Base-by-base conservation (phyloP, 2,329 filamentous ascomycete genomes). In the Aspergillus novofumigatus region DNA sequence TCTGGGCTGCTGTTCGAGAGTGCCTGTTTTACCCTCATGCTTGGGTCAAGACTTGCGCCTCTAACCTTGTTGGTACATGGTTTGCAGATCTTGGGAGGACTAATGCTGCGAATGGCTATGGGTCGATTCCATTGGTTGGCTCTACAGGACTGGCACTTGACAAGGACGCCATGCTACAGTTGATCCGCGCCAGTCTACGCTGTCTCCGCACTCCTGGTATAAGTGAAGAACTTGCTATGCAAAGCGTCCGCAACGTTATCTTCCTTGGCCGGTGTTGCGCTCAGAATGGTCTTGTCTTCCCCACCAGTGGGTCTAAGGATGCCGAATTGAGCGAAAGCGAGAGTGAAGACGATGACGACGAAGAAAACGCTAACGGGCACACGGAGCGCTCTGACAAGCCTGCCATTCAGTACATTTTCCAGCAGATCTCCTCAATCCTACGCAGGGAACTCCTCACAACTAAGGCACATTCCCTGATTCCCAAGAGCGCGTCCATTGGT, bases 191-290 rank as follows among this genome's bases (percentile, higher is more conserved):
- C 80, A 73, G 84, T 81, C 59, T 86, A 59, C 72, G 78, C 59
- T 80, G 81, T 49, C 76, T 96, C 48, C 85, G 85, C 50, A 84
- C 83, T 0, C 80, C 83, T 0, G 83, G 82, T 52, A 72, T 93
- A 7, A 86, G 87, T 17, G 88, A 94, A 67, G 81, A 86, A 9
- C 79, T 97, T n/a, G 90, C 90, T 1, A 81, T 85, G 45, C 91
- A 96, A 69, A 86, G 86, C 11, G 85, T 90, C 3, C 89, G 91
- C 62, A 91, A 96, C 61, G 79, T 96, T 38, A 81, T 93, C 41
- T 96, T 96, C 78, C 79, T 99, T 0, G 90, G 87, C 45, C 85
- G 81, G 59, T 86, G 78, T 67, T 83, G 84, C 57, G 81, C 81
- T 14, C 82, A 82, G 35, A 90, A 87, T 61, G 77, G 80, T 11